Percentiles rank a stretch among this genome's conserved stretches.
Conservation (phyloP, 2,329 filamentous ascomycete species). For the Fusarium graminum region DNA sequence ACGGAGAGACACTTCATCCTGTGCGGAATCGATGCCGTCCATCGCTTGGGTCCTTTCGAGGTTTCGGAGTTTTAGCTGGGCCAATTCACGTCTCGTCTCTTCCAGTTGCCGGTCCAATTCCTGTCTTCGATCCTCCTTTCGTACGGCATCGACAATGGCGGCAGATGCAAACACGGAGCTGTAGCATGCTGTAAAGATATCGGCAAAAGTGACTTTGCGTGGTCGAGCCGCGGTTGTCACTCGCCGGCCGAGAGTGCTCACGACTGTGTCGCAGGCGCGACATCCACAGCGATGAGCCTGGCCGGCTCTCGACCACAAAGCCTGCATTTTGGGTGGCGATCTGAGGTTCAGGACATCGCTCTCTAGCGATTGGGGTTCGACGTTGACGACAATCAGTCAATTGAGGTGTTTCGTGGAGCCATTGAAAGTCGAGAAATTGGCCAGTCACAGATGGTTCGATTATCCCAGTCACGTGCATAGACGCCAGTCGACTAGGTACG, state of each 20-base stretch:
- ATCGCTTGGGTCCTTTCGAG: slow-evolving; percentile 38
- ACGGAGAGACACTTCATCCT: slow-evolving; percentile 38
- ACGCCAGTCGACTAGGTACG: neutral
- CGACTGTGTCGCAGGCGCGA: slow-evolving; percentile 68
- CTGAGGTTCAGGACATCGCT: slow-evolving; percentile 44
- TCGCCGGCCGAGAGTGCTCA: slow-evolving; percentile 63
- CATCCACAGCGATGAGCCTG: slow-evolving; percentile 74
- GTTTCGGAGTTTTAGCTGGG: slow-evolving; percentile 53
- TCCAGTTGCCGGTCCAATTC: slow-evolving; percentile 73
- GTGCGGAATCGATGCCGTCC: slow-evolving; percentile 17
- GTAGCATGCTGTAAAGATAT: slow-evolving; percentile 75
- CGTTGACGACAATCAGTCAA: slow-evolving; percentile 34
- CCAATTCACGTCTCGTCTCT: slow-evolving; percentile 64
- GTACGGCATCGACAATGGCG: slow-evolving; percentile 70
- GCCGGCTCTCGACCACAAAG: slow-evolving; percentile 75
- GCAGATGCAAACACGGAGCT: slow-evolving; percentile 76
- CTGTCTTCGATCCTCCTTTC: slow-evolving; percentile 68
- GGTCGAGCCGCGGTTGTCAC: slow-evolving; percentile 62
- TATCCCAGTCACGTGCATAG: slow-evolving; percentile 43
- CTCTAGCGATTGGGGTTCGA: slow-evolving; percentile 25
- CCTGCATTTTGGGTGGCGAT: slow-evolving; percentile 68
- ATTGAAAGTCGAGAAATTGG: slow-evolving; percentile 40
- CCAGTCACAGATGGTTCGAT: slow-evolving; percentile 49
- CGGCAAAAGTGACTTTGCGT: slow-evolving; percentile 63
- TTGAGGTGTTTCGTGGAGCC: slow-evolving; percentile 44